These are phyloP conservation scores for Tremellales sp. DNA, from an alignment of 1,284 basidiomycete species.

Conservation along the genomic window DNA sequence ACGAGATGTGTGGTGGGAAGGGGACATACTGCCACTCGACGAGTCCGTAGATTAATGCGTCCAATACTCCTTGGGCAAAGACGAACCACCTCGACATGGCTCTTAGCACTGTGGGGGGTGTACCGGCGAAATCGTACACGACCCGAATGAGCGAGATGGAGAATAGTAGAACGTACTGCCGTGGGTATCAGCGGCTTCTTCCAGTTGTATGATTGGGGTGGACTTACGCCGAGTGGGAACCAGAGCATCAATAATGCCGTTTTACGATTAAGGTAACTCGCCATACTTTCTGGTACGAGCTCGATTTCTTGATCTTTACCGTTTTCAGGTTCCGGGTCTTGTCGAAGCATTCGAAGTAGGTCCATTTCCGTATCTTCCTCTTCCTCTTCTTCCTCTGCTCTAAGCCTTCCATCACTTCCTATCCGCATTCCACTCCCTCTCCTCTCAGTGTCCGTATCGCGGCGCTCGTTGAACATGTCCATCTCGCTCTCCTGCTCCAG, in stretches of 20 bases:
- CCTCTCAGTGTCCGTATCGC: neutral
- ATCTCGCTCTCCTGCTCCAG: neutral
- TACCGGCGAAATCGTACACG: constrained; percentile 45
- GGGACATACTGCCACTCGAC: constrained; percentile 47
- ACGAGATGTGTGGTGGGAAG: too few species aligned
- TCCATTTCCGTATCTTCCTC: constrained; percentile 38
- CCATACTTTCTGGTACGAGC: constrained; percentile 45
- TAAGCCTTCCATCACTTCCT: neutral
- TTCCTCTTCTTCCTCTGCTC: constrained; percentile 11
- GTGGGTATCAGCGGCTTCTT: neutral
- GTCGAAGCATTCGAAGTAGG: constrained; percentile 33
- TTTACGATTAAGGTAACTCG: constrained; percentile 49
- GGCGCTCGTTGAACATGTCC: neutral
- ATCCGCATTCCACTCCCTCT: too few species aligned
- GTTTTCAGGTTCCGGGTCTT: constrained; percentile 16
- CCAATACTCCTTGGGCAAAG: constrained; percentile 46
- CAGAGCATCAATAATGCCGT: constrained; percentile 48
- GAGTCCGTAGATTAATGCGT: constrained; percentile 48
- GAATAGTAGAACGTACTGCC: constrained; percentile 44
- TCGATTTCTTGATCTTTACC: constrained; percentile 26
- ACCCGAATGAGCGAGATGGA: constrained; percentile 47
- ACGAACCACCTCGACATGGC: constrained; percentile 49
- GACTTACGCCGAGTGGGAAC: constrained; percentile 47
- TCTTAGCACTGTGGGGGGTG: constrained; percentile 33
- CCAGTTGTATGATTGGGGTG: neutral